Percentiles rank a stretch among this genome's conserved stretches.
Evolutionary conservation across 176 grass and related monocot species (phyloP).

Genomic region (Miscanthus lutarioriparius): DNA sequence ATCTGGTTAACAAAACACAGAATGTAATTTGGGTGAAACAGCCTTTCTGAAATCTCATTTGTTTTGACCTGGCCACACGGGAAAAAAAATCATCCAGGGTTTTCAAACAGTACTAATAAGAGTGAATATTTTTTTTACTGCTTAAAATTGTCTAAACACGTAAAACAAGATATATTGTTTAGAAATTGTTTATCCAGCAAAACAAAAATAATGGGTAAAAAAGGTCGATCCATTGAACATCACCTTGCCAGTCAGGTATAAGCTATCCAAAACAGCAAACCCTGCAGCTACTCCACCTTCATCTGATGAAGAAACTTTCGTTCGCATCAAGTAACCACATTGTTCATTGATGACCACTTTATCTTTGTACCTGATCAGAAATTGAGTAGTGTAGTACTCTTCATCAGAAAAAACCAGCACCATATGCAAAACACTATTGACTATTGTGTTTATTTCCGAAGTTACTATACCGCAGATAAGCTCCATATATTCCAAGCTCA

Average conservation of each 20-base stretch:
- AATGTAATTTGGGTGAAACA: conserved; percentile 7
- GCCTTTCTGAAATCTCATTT: not conserved
- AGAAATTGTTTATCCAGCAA: not conserved
- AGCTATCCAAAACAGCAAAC: conserved; percentile 93
- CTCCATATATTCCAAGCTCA: conserved; percentile 87
- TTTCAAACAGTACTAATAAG: not conserved
- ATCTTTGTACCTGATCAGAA: conserved; percentile 75
- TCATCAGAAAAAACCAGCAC: conserved; percentile 27
- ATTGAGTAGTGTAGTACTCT: not conserved
- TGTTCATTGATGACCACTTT: conserved; percentile 86
- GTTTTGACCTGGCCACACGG: not conserved
- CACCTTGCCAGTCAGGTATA: conserved; percentile 72
- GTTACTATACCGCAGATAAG: conserved; percentile 65
- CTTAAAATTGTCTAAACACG: not conserved
- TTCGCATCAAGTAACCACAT: conserved; percentile 92
- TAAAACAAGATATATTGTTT: not conserved
- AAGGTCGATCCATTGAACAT: not conserved
- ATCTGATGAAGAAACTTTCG: conserved; percentile 97
- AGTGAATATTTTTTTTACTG: not conserved
- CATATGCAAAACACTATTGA: not conserved
- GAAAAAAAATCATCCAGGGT: not conserved
- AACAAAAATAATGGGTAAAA: conserved; percentile 1
- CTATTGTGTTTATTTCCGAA: not conserved
- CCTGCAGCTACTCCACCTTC: conserved; percentile 96
- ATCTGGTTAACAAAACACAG: not conserved